phyloP scores from a whole-genome alignment of 805 yeast genomes.

The Candida stauntonica region DNA sequence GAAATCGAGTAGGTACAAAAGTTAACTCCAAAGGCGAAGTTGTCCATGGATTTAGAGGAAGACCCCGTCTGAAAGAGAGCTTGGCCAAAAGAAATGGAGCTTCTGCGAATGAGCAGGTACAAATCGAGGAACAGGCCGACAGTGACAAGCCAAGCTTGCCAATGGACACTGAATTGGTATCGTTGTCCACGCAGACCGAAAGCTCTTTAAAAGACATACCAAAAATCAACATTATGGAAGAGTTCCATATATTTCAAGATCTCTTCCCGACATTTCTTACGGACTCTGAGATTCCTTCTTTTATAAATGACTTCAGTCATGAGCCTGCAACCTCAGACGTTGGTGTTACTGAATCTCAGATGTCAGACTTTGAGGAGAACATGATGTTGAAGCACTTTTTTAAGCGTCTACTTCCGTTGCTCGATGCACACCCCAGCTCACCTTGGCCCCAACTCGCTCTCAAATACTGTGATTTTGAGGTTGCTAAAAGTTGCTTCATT shows the following conservation, averaged over 20 bases:
- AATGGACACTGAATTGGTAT: too few species aligned
- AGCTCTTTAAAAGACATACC: constrained; percentile 2
- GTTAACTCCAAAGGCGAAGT: constrained; percentile 32
- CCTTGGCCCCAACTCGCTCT: constrained; percentile 61
- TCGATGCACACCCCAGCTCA: constrained; percentile 56
- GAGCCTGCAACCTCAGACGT: constrained; percentile 1
- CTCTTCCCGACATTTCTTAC: constrained; percentile 22
- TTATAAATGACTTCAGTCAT: constrained; percentile 12
- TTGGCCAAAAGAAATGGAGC: constrained; percentile 22
- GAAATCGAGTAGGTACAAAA: constrained; percentile 27
- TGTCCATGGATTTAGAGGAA: constrained; percentile 40
- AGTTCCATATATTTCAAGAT: constrained; percentile 26
- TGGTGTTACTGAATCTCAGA: neutral
- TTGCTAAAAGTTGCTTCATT: constrained; percentile 54
- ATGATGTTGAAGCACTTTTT: constrained; percentile 53
- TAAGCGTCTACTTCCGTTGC: constrained; percentile 45
- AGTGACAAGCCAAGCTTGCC: neutral
- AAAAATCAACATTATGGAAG: constrained; percentile 17
- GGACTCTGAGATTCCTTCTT: constrained; percentile 16
- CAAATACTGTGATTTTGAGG: constrained; percentile 52
- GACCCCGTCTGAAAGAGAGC: constrained; percentile 37
- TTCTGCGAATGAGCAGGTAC: neutral
- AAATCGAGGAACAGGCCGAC: neutral
- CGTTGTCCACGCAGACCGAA: too few species aligned
- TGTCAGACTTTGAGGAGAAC: constrained; percentile 45